These are phyloP conservation scores for Carallia brachiata DNA, from an alignment of 345 rosid genomes.

Conservation along the genomic window DNA sequence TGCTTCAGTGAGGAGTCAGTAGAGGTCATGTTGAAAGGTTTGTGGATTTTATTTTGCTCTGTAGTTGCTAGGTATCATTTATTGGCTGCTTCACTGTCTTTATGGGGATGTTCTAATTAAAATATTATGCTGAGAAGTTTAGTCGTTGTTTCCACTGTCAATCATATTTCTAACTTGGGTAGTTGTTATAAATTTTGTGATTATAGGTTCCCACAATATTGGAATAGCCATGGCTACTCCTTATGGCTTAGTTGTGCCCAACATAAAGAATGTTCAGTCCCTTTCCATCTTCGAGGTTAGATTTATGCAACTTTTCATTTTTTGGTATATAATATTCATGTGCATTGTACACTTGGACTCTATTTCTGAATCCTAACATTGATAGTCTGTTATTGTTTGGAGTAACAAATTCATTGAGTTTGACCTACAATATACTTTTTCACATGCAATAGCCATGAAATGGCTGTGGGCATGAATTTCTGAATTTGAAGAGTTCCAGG, in stretches of 20 bases:
- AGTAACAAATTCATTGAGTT: too few relatives aligned
- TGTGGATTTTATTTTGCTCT: constrained; percentile 9
- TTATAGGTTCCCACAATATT: constrained; percentile 79
- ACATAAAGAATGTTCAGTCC: constrained; percentile 83
- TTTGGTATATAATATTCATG: background rate
- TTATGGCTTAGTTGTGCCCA: constrained; percentile 82
- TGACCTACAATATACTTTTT: too few relatives aligned
- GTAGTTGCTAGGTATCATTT: background rate
- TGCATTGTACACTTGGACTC: background rate
- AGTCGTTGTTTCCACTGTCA: background rate
- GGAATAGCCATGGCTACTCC: constrained; percentile 98
- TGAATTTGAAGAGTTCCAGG: background rate
- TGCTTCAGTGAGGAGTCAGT: constrained; percentile 74
- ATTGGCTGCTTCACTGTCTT: background rate
- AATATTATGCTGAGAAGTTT: background rate
- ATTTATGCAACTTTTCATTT: constrained; percentile 4
- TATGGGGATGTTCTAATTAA: background rate
- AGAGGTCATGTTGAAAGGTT: constrained; percentile 80
- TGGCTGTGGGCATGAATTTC: background rate
- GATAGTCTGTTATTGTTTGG: background rate
- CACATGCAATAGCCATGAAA: background rate
- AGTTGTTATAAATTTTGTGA: constrained; percentile 8
- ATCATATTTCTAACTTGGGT: background rate
- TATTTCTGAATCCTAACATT: background rate
- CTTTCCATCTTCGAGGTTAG: constrained; percentile 73